A percentile compares a stretch with the other conserved stretches of the same genome.
Evolutionary conservation across 129 eudicot genomes (phyloP).

Genomic region (Silybum marianum): DNA sequence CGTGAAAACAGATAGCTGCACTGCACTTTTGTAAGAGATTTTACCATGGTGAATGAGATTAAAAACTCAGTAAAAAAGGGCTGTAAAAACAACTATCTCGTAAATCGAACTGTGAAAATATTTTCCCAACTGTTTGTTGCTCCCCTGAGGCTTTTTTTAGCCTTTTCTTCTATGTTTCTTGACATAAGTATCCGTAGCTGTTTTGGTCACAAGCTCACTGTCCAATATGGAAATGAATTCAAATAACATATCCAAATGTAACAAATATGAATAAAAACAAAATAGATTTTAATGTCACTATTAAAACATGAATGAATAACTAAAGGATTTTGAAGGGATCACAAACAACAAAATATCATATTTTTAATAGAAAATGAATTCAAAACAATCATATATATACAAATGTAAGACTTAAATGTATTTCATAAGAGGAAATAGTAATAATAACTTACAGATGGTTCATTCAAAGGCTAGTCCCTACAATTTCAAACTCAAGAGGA

Average conservation of each 20-base stretch:
- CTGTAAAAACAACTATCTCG: background rate
- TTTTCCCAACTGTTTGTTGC: background rate
- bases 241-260: background rate
- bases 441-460: background rate
- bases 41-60: background rate
- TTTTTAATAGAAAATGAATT: background rate
- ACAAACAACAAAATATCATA: background rate
- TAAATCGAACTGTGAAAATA: background rate
- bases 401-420: background rate
- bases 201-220: background rate
- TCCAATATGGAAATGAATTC: background rate
- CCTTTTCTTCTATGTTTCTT: constrained; percentile 9
- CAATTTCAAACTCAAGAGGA: too few relatives aligned
- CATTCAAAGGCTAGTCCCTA: too few relatives aligned
- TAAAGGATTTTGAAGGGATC: background rate
- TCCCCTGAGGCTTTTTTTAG: constrained; percentile 7
- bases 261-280: background rate
- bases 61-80: background rate
- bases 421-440: background rate
- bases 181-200: constrained; percentile 2
- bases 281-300: background rate
- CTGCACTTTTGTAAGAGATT: background rate
- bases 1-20: constrained; percentile 52
- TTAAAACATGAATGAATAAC: background rate
- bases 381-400: background rate